phyloP scores from a whole-genome alignment of 805 yeast genomes.

The Blastobotrys mokoenaii region DNA sequence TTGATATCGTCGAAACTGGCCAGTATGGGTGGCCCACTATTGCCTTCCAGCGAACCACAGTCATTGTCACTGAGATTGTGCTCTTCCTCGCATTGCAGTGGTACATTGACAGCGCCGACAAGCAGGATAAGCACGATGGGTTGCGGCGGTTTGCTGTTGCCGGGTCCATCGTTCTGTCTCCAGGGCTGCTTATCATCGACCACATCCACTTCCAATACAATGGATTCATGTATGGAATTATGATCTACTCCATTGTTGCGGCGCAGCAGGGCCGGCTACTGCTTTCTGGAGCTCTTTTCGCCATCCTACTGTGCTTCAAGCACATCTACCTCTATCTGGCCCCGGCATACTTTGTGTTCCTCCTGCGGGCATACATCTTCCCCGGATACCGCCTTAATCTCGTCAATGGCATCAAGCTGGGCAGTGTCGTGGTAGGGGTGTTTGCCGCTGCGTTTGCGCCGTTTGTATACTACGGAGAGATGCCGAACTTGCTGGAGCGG shows the following conservation, averaged over 20 bases:
- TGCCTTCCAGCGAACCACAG: constrained; percentile 74
- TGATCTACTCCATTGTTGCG: constrained; percentile 63
- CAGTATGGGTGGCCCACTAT: constrained; percentile 70
- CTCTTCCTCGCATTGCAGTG: constrained; percentile 64
- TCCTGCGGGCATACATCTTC: constrained; percentile 66
- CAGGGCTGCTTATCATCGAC: constrained; percentile 84
- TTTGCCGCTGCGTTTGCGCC: constrained; percentile 72
- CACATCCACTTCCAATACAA: constrained; percentile 97
- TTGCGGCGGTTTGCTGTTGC: constrained; percentile 65
- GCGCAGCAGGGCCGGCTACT: constrained; percentile 54
- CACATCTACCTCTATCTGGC: constrained; percentile 90
- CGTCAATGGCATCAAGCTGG: constrained; percentile 54
- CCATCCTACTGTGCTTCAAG: constrained; percentile 79
- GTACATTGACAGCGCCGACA: constrained; percentile 38
- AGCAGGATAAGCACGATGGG: constrained; percentile 27
- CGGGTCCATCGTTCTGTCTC: constrained; percentile 74
- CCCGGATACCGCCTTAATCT: constrained; percentile 36
- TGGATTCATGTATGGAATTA: constrained; percentile 82
- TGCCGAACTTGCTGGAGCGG: constrained; percentile 58
- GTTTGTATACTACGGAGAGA: constrained; percentile 50
- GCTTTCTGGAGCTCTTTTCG: constrained; percentile 52
- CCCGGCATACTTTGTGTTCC: constrained; percentile 81
- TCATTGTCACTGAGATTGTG: constrained; percentile 65
- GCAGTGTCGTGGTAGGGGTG: constrained; percentile 50
- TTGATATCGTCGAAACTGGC: constrained; percentile 59